A percentile compares a stretch with the other conserved stretches of the same genome.
These are phyloP conservation scores for Diaporthe vaccinii DNA, from an alignment of 2,329 filamentous ascomycete species.

Conservation along the genomic window DNA sequence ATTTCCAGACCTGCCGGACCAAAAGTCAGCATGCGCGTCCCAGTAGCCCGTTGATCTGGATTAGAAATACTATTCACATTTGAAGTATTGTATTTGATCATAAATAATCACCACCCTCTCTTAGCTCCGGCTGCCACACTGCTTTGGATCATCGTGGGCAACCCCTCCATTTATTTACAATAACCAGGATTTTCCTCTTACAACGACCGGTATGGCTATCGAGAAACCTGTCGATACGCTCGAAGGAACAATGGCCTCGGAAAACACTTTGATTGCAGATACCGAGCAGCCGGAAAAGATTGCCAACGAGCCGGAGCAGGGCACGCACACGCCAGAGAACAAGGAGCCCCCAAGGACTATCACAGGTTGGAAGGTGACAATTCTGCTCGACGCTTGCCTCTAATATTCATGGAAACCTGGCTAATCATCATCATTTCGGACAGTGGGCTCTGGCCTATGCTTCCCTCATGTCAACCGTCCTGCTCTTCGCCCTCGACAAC, in stretches of 20 bases:
- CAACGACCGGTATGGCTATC: background rate
- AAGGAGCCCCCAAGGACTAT: background rate
- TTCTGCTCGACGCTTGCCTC: background rate
- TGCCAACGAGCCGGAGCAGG: background rate
- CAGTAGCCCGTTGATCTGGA: background rate
- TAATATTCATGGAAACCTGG: background rate
- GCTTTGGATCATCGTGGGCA: background rate
- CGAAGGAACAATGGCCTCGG: rapidly evolving
- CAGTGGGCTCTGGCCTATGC: slow-evolving; percentile 29
- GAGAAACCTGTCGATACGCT: rapidly evolving
- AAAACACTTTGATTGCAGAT: background rate
- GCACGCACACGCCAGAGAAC: background rate
- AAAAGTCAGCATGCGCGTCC: background rate
- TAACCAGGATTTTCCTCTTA: background rate
- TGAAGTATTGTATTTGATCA: too few species aligned
- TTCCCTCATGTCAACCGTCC: slow-evolving; percentile 16
- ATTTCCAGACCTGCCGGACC: too few species aligned
- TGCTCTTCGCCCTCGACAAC: slow-evolving; percentile 35
- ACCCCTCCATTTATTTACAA: background rate
- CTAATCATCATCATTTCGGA: background rate
- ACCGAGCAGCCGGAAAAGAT: background rate
- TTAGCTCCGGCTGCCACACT: too few species aligned
- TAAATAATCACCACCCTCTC: background rate
- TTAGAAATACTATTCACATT: background rate
- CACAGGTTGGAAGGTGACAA: background rate